Evolutionary conservation across 805 yeast species (phyloP).

Genomic region (Saturnispora silvae): DNA sequence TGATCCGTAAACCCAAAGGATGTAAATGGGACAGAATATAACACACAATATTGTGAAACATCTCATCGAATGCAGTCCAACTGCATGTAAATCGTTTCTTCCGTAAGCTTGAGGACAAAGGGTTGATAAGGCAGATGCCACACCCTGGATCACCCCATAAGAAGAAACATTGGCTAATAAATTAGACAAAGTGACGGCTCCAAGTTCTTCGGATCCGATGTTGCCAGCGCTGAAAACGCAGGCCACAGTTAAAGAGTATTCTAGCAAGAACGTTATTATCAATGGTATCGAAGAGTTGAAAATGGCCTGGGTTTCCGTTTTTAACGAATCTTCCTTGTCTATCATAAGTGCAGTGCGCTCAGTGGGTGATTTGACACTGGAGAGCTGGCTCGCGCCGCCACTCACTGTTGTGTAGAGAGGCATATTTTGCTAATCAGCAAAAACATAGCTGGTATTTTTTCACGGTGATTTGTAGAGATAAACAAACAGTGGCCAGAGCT

Average conservation of each 20-base stretch:
- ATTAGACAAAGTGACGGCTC: slow-evolving; percentile 49
- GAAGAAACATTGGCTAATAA: slow-evolving; percentile 48
- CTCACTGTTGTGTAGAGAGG: too few species aligned
- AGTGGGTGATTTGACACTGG: too few species aligned
- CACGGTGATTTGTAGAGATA: too few species aligned
- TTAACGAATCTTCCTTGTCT: not conserved
- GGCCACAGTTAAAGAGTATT: slow-evolving; percentile 42
- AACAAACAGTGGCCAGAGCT: too few species aligned
- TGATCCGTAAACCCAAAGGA: slow-evolving; percentile 32
- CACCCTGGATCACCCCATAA: slow-evolving; percentile 46
- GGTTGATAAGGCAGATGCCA: slow-evolving; percentile 47
- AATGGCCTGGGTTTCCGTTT: slow-evolving; percentile 7
- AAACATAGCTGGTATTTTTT: too few species aligned
- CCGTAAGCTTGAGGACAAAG: slow-evolving; percentile 55
- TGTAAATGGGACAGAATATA: slow-evolving; percentile 30
- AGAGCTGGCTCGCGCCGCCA: too few species aligned
- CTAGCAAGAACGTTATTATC: slow-evolving; percentile 42
- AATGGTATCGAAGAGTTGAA: slow-evolving; percentile 35
- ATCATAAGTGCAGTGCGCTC: too few species aligned
- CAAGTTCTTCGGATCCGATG: slow-evolving; percentile 45
- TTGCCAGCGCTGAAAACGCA: slow-evolving; percentile 50
- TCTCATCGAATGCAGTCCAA: slow-evolving; percentile 41
- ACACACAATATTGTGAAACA: slow-evolving; percentile 36
- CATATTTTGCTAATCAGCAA: too few species aligned
- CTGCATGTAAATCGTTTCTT: slow-evolving; percentile 37